phyloP scores from a whole-genome alignment of 805 yeast genomes.

The Ogataea nonfermentans region DNA sequence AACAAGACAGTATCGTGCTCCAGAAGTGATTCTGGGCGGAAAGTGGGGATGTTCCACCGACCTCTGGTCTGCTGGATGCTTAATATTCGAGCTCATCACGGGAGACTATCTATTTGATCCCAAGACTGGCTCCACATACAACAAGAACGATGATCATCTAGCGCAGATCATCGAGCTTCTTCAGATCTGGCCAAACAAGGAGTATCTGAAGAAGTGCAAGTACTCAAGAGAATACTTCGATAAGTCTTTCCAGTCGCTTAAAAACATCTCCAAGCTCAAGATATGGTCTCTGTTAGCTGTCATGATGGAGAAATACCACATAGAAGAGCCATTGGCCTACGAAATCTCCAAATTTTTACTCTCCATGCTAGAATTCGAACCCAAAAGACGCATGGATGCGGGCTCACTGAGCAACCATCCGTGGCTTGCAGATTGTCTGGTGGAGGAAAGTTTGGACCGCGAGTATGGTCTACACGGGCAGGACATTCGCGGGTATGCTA shows the following conservation, averaged over 20 bases:
- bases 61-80: constrained; percentile 59
- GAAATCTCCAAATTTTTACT: constrained; percentile 47
- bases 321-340: constrained; percentile 36
- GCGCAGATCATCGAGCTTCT: constrained; percentile 60
- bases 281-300: constrained; percentile 52
- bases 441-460: constrained; percentile 26
- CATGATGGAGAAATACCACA: constrained; percentile 47
- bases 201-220: constrained; percentile 40
- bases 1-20: constrained; percentile 65
- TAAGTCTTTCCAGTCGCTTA: constrained; percentile 34
- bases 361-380: constrained; percentile 49
- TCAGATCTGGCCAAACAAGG: constrained; percentile 35
- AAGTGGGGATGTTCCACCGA: constrained; percentile 65
- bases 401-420: constrained; percentile 52
- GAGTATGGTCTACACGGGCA: constrained; percentile 33
- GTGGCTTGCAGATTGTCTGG: constrained; percentile 41
- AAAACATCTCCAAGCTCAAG: constrained; percentile 46
- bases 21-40: constrained; percentile 58
- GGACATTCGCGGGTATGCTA: constrained; percentile 33
- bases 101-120: constrained; percentile 66
- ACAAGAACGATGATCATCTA: constrained; percentile 59
- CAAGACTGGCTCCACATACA: constrained; percentile 44
- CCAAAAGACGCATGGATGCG: constrained; percentile 52
- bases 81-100: constrained; percentile 57
- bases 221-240: constrained; percentile 42